phyloP scores from a whole-genome alignment of 148 eudicot genomes.

The Rhododendron williamsianum region DNA sequence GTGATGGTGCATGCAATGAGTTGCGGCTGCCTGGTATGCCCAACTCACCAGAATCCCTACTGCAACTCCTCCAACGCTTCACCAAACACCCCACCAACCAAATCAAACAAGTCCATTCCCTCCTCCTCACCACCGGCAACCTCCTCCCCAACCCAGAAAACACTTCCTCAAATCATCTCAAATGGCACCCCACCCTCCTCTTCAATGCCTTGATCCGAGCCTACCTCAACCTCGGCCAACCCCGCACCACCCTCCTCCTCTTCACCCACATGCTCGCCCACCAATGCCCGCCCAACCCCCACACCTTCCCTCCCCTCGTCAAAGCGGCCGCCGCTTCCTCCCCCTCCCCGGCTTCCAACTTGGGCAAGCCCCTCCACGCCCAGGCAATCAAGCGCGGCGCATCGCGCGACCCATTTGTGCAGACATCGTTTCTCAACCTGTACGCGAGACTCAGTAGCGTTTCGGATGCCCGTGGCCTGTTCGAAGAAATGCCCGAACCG shows the following conservation, averaged over 20 bases:
- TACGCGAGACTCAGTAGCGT: conserved; percentile 25
- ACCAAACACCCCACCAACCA: conserved; percentile 16
- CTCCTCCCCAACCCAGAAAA: conserved; percentile 23
- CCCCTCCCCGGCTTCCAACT: background rate
- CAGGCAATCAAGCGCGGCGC: conserved; percentile 41
- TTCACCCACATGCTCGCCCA: conserved; percentile 44
- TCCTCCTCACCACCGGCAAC: conserved; percentile 39
- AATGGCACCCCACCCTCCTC: conserved; percentile 50
- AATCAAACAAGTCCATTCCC: conserved; percentile 47
- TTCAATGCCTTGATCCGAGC: conserved; percentile 48
- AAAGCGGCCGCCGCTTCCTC: conserved; percentile 33
- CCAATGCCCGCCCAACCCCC: conserved; percentile 36
- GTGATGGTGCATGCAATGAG: background rate
- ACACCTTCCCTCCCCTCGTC: conserved; percentile 47
- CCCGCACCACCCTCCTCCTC: conserved; percentile 26
- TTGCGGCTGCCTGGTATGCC: conserved; percentile 14
- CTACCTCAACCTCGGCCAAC: conserved; percentile 28
- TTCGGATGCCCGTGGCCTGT: conserved; percentile 30
- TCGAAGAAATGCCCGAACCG: conserved; percentile 41
- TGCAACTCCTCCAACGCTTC: conserved; percentile 39
- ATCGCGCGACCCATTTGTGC: conserved; percentile 37
- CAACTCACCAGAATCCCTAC: conserved; percentile 28
- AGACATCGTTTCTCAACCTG: conserved; percentile 37
- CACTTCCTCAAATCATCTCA: conserved; percentile 16
- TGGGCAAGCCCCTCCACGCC: conserved; percentile 34